Evolutionary conservation across 352 stramenopile species (phyloP).

Genomic region (Blastocystis sp.): DNA sequence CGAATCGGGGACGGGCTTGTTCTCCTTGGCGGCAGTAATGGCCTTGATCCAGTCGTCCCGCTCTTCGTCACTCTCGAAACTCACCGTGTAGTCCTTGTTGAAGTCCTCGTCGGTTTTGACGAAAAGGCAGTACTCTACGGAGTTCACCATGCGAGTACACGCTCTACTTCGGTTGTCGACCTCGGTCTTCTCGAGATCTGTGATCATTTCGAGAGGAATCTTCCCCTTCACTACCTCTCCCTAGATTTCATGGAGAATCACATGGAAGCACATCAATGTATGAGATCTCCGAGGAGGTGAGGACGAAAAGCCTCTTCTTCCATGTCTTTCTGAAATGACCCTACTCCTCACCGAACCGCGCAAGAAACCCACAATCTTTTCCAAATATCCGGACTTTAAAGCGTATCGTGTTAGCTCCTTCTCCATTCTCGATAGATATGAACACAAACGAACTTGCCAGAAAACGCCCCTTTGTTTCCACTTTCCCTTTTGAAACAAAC

Average conservation of each 20-base stretch:
- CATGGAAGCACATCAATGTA: slow-evolving; percentile 36
- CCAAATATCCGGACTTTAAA: slow-evolving; percentile 53
- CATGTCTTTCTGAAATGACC: slow-evolving; percentile 62
- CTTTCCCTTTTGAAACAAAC: slow-evolving; percentile 23
- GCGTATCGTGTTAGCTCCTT: slow-evolving; percentile 60
- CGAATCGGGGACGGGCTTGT: slow-evolving; percentile 62
- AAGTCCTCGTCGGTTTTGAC: slow-evolving; percentile 65
- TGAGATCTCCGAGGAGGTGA: slow-evolving; percentile 65
- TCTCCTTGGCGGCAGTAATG: slow-evolving; percentile 59
- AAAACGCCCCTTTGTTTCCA: background rate
- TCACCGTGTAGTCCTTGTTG: slow-evolving; percentile 66
- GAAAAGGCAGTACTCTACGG: slow-evolving; percentile 49
- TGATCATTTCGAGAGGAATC: slow-evolving; percentile 68
- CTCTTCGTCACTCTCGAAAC: slow-evolving; percentile 43
- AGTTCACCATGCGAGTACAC: no score
- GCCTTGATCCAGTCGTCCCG: slow-evolving; percentile 63
- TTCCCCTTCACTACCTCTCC: slow-evolving; percentile 66
- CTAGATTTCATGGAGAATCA: background rate
- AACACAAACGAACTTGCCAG: background rate
- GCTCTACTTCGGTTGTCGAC: slow-evolving; percentile 27
- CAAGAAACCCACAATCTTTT: slow-evolving; percentile 23
- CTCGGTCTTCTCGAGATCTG: slow-evolving; percentile 55
- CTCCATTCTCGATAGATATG: slow-evolving; percentile 26
- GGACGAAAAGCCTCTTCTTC: slow-evolving; percentile 66
- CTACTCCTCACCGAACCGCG: background rate